These are phyloP conservation scores for Hypoxylon sp. DNA, from an alignment of 2,329 filamentous ascomycete genomes.

Conservation along the genomic window DNA sequence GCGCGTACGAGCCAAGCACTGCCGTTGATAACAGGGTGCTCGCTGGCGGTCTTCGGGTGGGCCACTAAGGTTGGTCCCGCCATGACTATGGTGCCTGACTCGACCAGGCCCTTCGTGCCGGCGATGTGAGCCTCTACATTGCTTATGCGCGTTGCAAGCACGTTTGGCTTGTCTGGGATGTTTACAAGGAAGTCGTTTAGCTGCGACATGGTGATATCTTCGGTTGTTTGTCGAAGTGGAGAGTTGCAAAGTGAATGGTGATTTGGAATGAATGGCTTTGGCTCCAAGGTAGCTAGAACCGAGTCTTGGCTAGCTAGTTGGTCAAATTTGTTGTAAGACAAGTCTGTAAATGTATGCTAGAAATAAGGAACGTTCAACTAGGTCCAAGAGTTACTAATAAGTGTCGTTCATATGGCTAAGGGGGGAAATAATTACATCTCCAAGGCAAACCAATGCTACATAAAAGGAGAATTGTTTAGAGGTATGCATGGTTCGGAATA, in stretches of 20 bases:
- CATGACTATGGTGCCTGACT: conserved; percentile 41
- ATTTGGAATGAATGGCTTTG: not conserved
- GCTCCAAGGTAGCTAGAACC: not conserved
- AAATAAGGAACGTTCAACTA: not conserved
- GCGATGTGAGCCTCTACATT: conserved; percentile 41
- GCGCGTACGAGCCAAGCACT: conserved; percentile 41
- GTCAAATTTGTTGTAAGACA: not conserved
- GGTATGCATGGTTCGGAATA: not conserved
- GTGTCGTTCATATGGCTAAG: too few species aligned
- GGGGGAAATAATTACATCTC: not conserved
- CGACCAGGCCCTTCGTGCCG: conserved; percentile 37
- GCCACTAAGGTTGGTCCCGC: conserved; percentile 38
- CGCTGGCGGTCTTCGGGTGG: conserved; percentile 30
- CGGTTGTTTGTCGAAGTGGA: not conserved
- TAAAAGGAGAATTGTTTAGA: conserved; percentile 22
- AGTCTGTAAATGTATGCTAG: not conserved
- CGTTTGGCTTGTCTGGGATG: conserved; percentile 39
- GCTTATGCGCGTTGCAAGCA: conserved; percentile 29
- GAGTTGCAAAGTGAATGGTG: not conserved
- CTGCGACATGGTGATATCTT: conserved; percentile 29
- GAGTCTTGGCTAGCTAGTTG: not conserved
- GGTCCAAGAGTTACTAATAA: not conserved
- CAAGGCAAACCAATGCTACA: not conserved
- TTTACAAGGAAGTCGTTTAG: conserved; percentile 44
- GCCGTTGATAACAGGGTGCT: conserved; percentile 39